Percentiles rank a stretch among this genome's conserved stretches.
Conservation (phyloP, 306 rosid genomes). For the Sophora flavescens region DNA sequence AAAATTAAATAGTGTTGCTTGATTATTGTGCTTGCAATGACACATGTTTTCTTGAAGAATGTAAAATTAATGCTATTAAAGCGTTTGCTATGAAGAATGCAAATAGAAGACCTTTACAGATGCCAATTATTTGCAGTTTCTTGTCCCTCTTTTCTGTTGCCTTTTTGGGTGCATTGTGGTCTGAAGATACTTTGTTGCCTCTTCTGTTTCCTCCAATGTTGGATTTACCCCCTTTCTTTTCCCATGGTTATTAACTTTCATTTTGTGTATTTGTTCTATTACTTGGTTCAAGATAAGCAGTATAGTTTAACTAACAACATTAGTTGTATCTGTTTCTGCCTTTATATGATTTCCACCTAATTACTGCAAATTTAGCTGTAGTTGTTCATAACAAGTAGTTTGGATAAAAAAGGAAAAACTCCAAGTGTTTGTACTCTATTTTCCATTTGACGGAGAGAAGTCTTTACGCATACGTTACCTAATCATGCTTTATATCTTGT, state of each 20-base stretch:
- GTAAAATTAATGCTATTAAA: background rate
- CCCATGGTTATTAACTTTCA: too few species aligned
- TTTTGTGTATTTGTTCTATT: background rate
- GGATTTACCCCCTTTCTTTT: too few species aligned
- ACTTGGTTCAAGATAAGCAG: background rate
- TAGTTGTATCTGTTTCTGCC: background rate
- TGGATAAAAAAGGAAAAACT: background rate
- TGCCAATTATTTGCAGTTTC: too few species aligned
- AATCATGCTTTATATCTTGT: background rate
- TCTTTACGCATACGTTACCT: background rate
- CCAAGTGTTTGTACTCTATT: background rate
- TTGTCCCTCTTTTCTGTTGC: too few species aligned
- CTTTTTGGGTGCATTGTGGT: background rate
- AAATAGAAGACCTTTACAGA: too few species aligned
- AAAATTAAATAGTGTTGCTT: background rate
- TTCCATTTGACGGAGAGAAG: constrained; percentile 7
- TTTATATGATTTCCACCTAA: background rate
- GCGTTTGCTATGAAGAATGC: background rate
- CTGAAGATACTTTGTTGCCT: background rate
- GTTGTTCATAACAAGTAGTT: background rate
- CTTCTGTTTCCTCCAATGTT: too few species aligned
- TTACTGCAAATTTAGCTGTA: background rate
- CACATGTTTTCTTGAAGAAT: background rate
- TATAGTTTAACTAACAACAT: background rate
- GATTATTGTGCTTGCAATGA: constrained; percentile 1